A percentile compares a stretch with the other conserved stretches of the same genome.
Evolutionary conservation across 768 basidiomycete species (phyloP).

Genomic region (Boletus reticuloceps): DNA sequence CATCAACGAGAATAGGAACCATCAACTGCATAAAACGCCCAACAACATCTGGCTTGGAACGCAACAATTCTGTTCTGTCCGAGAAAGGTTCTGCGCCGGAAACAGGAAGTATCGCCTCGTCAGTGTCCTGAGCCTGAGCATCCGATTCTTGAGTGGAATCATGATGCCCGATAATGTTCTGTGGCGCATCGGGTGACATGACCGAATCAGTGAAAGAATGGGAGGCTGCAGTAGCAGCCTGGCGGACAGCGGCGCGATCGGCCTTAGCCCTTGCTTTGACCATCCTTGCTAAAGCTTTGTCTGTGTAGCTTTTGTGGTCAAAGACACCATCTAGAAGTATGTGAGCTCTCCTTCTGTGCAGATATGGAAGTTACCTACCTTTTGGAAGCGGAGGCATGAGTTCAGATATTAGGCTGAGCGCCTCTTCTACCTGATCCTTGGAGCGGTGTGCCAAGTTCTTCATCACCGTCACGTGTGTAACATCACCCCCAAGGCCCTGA

Average conservation of each 20-base stretch:
- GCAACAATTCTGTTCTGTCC: conserved; percentile 73
- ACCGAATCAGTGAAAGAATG: conserved; percentile 29
- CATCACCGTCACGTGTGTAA: conserved; percentile 97
- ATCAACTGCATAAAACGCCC: conserved; percentile 84
- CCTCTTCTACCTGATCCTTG: conserved; percentile 97
- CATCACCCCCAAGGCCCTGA: conserved; percentile 81
- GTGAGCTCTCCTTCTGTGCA: conserved; percentile 1
- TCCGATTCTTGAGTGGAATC: conserved; percentile 33
- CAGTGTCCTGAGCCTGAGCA: conserved; percentile 42
- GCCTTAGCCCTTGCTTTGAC: conserved; percentile 82
- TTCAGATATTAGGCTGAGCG: conserved; percentile 84
- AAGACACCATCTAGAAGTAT: conserved; percentile 80
- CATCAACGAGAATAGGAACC: conserved; percentile 93
- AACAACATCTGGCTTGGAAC: conserved; percentile 72
- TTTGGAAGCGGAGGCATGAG: conserved; percentile 91
- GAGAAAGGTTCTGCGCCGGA: conserved; percentile 33
- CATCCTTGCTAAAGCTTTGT: conserved; percentile 76
- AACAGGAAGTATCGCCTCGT: conserved; percentile 33
- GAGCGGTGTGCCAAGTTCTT: conserved; percentile 95
- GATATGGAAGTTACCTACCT: conserved; percentile 45
- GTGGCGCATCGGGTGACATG: conserved; percentile 20
- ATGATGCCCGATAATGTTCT: conserved; percentile 6
- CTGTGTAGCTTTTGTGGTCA: conserved; percentile 86
- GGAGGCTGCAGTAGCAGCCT: conserved; percentile 37
- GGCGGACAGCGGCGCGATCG: conserved; percentile 69